A percentile compares a stretch with the other conserved stretches of the same genome.
phyloP scores from a whole-genome alignment of 352 stramenopile genomes.

The Globisporangium cylindrosporum region DNA sequence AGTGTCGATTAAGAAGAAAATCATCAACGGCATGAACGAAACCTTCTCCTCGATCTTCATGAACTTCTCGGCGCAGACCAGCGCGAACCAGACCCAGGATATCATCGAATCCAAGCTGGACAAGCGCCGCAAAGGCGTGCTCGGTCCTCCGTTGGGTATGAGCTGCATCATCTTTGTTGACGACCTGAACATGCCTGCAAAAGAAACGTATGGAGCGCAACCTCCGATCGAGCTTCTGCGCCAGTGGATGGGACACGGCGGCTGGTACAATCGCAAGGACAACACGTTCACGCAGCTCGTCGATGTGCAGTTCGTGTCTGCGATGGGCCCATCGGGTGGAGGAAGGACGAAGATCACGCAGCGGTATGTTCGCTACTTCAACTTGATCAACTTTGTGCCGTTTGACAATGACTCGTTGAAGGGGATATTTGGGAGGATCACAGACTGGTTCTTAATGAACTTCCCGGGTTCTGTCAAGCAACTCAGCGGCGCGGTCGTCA shows the following conservation, averaged over 20 bases:
- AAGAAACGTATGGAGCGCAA: constrained; percentile 93
- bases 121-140: constrained; percentile 91
- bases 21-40: constrained; percentile 73
- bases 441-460: constrained; percentile 87
- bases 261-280: constrained; percentile 94
- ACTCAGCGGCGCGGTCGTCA: constrained; percentile 64
- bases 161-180: constrained; percentile 93
- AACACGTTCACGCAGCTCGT: constrained; percentile 92
- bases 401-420: constrained; percentile 88
- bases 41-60: constrained; percentile 89
- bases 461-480: constrained; percentile 84
- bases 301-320: constrained; percentile 91
- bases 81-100: constrained; percentile 92
- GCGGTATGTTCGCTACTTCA: constrained; percentile 92
- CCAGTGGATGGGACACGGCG: constrained; percentile 93
- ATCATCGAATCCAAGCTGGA: constrained; percentile 94
- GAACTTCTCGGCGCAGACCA: constrained; percentile 93
- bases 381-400: constrained; percentile 92
- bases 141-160: constrained; percentile 88
- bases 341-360: constrained; percentile 91
- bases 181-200: constrained; percentile 94
- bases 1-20: constrained; percentile 93
- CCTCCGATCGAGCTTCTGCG: constrained; percentile 91
- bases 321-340: constrained; percentile 91
- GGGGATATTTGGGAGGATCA: constrained; percentile 87